Base-by-base conservation (phyloP, 768 basidiomycete genomes). In the Suillus cothurnatus region DNA sequence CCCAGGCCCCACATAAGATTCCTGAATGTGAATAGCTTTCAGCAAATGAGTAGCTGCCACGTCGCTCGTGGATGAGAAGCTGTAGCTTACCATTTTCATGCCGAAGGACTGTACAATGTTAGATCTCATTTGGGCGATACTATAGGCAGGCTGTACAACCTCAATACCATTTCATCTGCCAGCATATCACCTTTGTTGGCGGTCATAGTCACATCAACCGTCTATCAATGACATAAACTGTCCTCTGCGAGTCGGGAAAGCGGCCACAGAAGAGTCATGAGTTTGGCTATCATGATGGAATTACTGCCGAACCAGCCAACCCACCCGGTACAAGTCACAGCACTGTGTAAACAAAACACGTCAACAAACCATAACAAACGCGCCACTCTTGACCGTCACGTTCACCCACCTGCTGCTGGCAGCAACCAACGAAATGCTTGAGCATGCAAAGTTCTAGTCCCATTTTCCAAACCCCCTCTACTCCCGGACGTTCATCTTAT, bases 401-500 rank as follows among this genome's bases (percentile, higher is more conserved):
- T 15, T 8, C 67, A 65, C 47, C 47, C 60, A 43, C 11, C 45
- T 28, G 28, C 53, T 47, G 41, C 12, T n/a, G 34, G 21, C 26
- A 28, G 7, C 28, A 38, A 38, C 26, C 21, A 32, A 47, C 23
- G 6, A 74, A 5, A 57, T 72, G 39, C 64, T 69, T 69, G 23
- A 71, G 43, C 14, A 43, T 64, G 49, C 71, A 73, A 43, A 68
- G 69, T 4, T 78, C 78, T 11, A 78, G 74, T 56, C 77, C 79
- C 11, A 62, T 72, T 9, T 69, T 70, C 7, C 58, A 64, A 34
- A 62, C 68, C 41, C 81, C 78, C 0, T 77, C 80, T 6, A 82
- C 83, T 0, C 82, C 82, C 0, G 74, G 73, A 36, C 72, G 75
- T 21, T 72, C 73, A 2, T 73, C 77, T 1, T 74, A 77, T 23